These are phyloP conservation scores for Rosa chinensis DNA, from an alignment of 306 rosid species.

Conservation along the genomic window DNA sequence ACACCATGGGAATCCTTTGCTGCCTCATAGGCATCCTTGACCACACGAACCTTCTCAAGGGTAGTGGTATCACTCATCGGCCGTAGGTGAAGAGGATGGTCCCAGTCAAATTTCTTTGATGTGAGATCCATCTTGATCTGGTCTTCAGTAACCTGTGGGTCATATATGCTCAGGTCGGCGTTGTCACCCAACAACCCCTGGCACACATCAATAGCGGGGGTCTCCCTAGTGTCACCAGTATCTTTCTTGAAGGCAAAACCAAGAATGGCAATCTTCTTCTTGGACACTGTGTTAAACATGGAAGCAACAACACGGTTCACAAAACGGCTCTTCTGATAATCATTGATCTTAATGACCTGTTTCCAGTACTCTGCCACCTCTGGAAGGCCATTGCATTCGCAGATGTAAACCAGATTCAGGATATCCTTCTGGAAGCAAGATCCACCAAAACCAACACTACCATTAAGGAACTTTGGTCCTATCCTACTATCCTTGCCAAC, in stretches of 20 bases:
- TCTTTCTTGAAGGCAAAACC: conserved; percentile 99
- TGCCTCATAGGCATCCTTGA: conserved; percentile 84
- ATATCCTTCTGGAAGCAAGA: conserved; percentile 98
- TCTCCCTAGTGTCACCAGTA: conserved; percentile 90
- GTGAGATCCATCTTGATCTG: conserved; percentile 87
- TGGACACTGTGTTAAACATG: conserved; percentile 89
- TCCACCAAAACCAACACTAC: conserved; percentile 97
- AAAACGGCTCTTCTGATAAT: conserved; percentile 87
- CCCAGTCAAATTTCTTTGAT: conserved; percentile 90
- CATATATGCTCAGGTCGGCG: conserved; percentile 76
- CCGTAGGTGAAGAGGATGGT: conserved; percentile 85
- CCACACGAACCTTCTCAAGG: conserved; percentile 77
- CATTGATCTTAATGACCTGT: conserved; percentile 93
- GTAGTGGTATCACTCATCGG: conserved; percentile 77
- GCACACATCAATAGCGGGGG: conserved; percentile 94
- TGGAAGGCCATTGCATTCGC: conserved; percentile 95
- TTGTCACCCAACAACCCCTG: conserved; percentile 81
- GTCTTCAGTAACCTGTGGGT: conserved; percentile 81
- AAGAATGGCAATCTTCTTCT: conserved; percentile 71
- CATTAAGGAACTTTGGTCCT: conserved; percentile 86
- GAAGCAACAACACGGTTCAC: conserved; percentile 90
- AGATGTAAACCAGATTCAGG: conserved; percentile 82
- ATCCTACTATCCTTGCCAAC: conserved; percentile 93
- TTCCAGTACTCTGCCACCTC: conserved; percentile 99
- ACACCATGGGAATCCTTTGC: conserved; percentile 81